These are phyloP conservation scores for Cytospora paraplurivora DNA, from an alignment of 2,329 filamentous ascomycete genomes.

Conservation along the genomic window DNA sequence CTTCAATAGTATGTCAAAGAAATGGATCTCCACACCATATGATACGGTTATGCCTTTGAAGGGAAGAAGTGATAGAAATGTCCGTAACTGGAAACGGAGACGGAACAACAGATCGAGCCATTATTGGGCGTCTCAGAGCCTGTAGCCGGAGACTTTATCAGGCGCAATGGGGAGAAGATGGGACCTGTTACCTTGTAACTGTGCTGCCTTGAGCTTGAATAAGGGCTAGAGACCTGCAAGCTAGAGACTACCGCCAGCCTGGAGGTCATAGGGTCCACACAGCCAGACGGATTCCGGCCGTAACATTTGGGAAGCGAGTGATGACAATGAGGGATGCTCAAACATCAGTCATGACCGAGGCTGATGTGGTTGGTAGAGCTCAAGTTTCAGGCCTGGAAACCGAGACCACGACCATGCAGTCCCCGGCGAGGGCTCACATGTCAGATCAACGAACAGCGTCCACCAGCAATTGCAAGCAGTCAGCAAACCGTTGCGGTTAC, in stretches of 20 bases:
- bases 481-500: neutral
- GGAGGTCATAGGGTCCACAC: neutral
- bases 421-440: neutral
- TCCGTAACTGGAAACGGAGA: too few species aligned
- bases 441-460: neutral
- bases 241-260: neutral
- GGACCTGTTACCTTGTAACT: neutral
- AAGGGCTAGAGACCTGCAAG: neutral
- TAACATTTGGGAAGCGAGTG: neutral
- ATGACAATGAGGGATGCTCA: neutral
- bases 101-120: neutral
- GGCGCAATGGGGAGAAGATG: neutral
- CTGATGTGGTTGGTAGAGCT: neutral
- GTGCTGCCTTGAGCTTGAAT: slow-evolving; percentile 8
- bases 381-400: neutral
- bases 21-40: neutral
- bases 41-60: neutral
- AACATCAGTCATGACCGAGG: neutral
- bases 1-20: neutral
- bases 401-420: neutral
- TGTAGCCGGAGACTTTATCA: neutral
- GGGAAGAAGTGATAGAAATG: neutral
- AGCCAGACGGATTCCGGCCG: neutral
- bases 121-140: neutral
- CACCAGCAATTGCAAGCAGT: neutral